Evolutionary conservation across 305 asterid genomes (phyloP).

Genomic region (Fraxinus angustifolia): DNA sequence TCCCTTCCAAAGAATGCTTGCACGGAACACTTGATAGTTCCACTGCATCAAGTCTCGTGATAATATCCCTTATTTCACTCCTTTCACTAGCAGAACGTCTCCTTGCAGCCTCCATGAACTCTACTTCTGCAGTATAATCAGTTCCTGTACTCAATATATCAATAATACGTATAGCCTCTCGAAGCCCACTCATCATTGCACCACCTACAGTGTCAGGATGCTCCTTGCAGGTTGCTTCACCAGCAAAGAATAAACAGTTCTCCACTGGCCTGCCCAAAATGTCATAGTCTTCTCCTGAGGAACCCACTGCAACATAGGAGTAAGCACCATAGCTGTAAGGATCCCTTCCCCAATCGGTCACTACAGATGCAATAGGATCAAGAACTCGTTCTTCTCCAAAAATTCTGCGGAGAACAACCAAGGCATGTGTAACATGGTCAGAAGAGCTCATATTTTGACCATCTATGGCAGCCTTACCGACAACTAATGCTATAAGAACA

Average conservation of each 20-base stretch:
- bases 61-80: slow-evolving; percentile 87
- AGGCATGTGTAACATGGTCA: slow-evolving; percentile 80
- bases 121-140: slow-evolving; percentile 81
- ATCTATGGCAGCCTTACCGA: slow-evolving; percentile 93
- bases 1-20: slow-evolving; percentile 62
- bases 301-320: slow-evolving; percentile 97
- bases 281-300: slow-evolving; percentile 98
- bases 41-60: slow-evolving; percentile 67
- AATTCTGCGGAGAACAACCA: slow-evolving; percentile 80
- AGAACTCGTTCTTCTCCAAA: slow-evolving; percentile 85
- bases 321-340: slow-evolving; percentile 97
- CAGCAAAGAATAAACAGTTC: slow-evolving; percentile 93
- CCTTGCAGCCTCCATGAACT: slow-evolving; percentile 84
- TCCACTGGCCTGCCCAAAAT: slow-evolving; percentile 87
- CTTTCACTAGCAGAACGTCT: slow-evolving; percentile 66
- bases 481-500: slow-evolving; percentile 92
- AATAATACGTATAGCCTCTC: slow-evolving; percentile 93
- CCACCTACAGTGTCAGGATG: slow-evolving; percentile 99
- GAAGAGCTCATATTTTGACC: slow-evolving; percentile 62
- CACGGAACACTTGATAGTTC: slow-evolving; percentile 56
- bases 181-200: slow-evolving; percentile 97
- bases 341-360: slow-evolving; percentile 97
- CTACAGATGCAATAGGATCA: slow-evolving; percentile 91
- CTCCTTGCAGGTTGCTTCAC: slow-evolving; percentile 99
- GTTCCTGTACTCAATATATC: slow-evolving; percentile 75